phyloP scores from a whole-genome alignment of 2,329 filamentous ascomycete genomes.

The Beauveria rudraprayagi region DNA sequence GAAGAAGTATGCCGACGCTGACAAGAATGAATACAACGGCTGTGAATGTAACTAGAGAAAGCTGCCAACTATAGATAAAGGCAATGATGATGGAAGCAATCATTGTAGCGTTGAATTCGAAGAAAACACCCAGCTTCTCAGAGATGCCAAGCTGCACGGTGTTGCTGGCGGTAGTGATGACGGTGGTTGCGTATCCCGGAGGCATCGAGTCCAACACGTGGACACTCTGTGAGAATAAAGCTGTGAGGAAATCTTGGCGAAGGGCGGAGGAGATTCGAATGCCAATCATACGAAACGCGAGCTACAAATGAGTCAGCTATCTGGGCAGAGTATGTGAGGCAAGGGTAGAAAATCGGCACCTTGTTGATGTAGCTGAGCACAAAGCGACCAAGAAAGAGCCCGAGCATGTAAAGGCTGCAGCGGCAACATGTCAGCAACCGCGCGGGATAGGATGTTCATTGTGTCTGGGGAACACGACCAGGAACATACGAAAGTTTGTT shows the following conservation, averaged over 20 bases:
- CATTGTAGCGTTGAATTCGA: slow-evolving; percentile 48
- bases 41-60: slow-evolving; percentile 51
- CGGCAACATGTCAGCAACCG: too few relatives aligned
- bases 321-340: not conserved
- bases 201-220: slow-evolving; percentile 60
- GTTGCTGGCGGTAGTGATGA: slow-evolving; percentile 57
- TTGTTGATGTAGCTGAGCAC: slow-evolving; percentile 53
- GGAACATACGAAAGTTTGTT: not conserved
- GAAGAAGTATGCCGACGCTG: slow-evolving; percentile 40
- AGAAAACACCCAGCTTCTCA: slow-evolving; percentile 51
- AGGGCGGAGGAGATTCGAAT: slow-evolving; percentile 53
- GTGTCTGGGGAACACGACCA: too few relatives aligned
- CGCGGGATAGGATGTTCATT: too few relatives aligned
- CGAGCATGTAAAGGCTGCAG: too few relatives aligned
- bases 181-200: slow-evolving; percentile 51
- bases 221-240: slow-evolving; percentile 57
- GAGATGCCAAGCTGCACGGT: slow-evolving; percentile 57
- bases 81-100: slow-evolving; percentile 45
- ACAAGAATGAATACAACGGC: slow-evolving; percentile 48
- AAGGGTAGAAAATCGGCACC: slow-evolving; percentile 18
- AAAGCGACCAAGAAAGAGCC: slow-evolving; percentile 10
- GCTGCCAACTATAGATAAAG: slow-evolving; percentile 49
- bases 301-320: slow-evolving; percentile 26
- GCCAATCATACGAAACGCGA: slow-evolving; percentile 53
- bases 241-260: slow-evolving; percentile 55